phyloP scores from a whole-genome alignment of 2,329 filamentous ascomycete genomes.

The Botrytis fabae region DNA sequence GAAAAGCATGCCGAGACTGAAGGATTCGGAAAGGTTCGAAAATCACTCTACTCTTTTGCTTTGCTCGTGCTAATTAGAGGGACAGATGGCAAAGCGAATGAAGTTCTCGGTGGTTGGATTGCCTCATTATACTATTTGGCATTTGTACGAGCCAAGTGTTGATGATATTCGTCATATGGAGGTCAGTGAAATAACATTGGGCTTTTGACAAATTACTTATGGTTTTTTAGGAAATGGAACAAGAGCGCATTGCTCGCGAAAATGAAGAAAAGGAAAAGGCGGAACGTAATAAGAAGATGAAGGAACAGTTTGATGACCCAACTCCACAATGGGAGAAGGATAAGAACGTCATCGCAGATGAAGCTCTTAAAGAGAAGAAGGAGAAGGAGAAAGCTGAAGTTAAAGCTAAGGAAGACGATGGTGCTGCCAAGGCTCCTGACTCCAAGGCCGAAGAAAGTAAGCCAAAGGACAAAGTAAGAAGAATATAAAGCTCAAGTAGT shows the following conservation, averaged over 20 bases:
- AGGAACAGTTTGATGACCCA: conserved; percentile 76
- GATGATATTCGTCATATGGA: conserved; percentile 98
- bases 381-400: conserved; percentile 33
- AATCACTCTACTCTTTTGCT: background rate
- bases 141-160: conserved; percentile 98
- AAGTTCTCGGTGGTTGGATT: conserved; percentile 91
- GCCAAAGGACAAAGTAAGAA: conserved; percentile 28
- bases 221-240: conserved; percentile 77
- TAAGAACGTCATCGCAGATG: conserved; percentile 73
- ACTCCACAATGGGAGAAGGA: conserved; percentile 87
- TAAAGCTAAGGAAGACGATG: conserved; percentile 8
- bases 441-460: conserved; percentile 14
- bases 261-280: conserved; percentile 74
- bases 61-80: conserved; percentile 21
- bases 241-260: conserved; percentile 77
- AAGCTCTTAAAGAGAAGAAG: conserved; percentile 58
- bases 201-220: background rate
- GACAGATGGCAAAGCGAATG: conserved; percentile 95
- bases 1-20: conserved; percentile 98
- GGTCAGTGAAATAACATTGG: conserved; percentile 45
- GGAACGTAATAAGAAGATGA: conserved; percentile 73
- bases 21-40: conserved; percentile 89
- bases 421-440: conserved; percentile 23
- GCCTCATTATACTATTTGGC: conserved; percentile 98
- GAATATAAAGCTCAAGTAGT: background rate